Conservation (phyloP, 148 eudicot genomes). For the Rhododendron williamsianum region DNA sequence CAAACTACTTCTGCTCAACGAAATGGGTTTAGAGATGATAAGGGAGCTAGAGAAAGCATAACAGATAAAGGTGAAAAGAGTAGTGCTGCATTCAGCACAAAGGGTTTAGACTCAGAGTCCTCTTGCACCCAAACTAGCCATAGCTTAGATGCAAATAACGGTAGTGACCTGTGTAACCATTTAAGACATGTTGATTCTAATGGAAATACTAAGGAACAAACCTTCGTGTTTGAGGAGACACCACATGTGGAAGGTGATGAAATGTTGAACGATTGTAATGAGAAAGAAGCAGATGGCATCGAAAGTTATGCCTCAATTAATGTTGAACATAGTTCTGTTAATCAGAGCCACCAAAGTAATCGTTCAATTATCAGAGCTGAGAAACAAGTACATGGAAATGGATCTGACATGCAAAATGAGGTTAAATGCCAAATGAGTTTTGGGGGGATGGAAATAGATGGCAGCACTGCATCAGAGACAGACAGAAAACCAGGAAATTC, state of each 20-base stretch:
- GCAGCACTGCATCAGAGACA: slow-evolving; percentile 25
- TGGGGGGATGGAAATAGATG: slow-evolving; percentile 30
- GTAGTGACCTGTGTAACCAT: slow-evolving; percentile 30
- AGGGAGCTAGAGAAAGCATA: slow-evolving; percentile 26
- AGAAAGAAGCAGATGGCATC: slow-evolving; percentile 24
- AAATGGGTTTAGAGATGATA: slow-evolving; percentile 33
- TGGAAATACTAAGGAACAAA: slow-evolving; percentile 34
- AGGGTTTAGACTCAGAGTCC: slow-evolving; percentile 67
- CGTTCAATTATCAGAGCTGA: slow-evolving; percentile 27
- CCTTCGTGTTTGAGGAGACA: slow-evolving; percentile 23
- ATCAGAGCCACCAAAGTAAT: slow-evolving; percentile 27
- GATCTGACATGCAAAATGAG: slow-evolving; percentile 30
- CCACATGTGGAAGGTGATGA: slow-evolving; percentile 31
- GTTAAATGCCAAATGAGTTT: slow-evolving; percentile 18
- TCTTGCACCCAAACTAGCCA: slow-evolving; percentile 42
- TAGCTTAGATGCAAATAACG: slow-evolving; percentile 44
- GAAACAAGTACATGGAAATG: slow-evolving; percentile 30
- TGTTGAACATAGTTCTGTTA: slow-evolving; percentile 21
- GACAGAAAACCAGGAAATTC: slow-evolving; percentile 22
- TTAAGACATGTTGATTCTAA: slow-evolving; percentile 36
- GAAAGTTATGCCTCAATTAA: slow-evolving; percentile 24
- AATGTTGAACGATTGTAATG: slow-evolving; percentile 28
- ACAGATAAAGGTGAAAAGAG: slow-evolving; percentile 30
- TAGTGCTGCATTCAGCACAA: slow-evolving; percentile 23
- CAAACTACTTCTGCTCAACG: slow-evolving; percentile 26